Evolutionary conservation across 208 protist species (phyloP).

Genomic region (Wallacemonas rigidus): DNA sequence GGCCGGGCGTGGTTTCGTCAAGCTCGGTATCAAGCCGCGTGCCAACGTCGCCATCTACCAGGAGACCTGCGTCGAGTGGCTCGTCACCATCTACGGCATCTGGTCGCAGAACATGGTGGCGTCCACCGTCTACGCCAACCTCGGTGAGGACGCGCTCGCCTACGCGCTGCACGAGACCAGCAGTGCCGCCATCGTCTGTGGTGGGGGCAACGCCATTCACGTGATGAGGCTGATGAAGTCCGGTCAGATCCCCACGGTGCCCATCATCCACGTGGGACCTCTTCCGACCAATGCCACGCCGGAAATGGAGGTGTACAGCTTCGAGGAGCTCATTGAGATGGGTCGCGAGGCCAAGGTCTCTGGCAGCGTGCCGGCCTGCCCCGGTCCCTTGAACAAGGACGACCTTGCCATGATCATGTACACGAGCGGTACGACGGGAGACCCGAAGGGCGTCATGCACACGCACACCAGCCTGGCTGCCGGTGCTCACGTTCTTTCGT

Average conservation of each 20-base stretch:
- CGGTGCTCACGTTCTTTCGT: conserved; percentile 21
- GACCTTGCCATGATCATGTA: conserved; percentile 61
- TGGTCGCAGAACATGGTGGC: conserved; percentile 37
- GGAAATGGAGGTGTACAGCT: conserved; percentile 17
- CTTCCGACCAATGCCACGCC: conserved; percentile 31
- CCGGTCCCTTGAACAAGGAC: not conserved
- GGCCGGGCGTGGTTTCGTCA: conserved; percentile 33
- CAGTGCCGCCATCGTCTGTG: conserved; percentile 58
- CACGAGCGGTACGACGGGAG: conserved; percentile 71
- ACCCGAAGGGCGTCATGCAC: conserved; percentile 71
- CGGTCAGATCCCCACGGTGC: not conserved
- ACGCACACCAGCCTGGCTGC: conserved; percentile 39
- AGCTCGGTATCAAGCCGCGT: conserved; percentile 25
- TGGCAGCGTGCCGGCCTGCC: conserved; percentile 16
- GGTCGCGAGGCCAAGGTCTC: conserved; percentile 32
- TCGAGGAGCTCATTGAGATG: conserved; percentile 24
- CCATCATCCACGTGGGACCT: conserved; percentile 17
- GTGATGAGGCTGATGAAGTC: conserved; percentile 39
- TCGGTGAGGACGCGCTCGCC: conserved; percentile 63
- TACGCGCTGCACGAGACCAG: conserved; percentile 55
- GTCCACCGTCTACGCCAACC: conserved; percentile 73
- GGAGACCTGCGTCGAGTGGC: conserved; percentile 55
- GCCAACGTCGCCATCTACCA: conserved; percentile 41
- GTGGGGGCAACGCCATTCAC: conserved; percentile 44
- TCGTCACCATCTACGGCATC: conserved; percentile 40